phyloP scores from a whole-genome alignment of 192 early-diverging fungal genomes.

The Funneliformis geosporum region DNA sequence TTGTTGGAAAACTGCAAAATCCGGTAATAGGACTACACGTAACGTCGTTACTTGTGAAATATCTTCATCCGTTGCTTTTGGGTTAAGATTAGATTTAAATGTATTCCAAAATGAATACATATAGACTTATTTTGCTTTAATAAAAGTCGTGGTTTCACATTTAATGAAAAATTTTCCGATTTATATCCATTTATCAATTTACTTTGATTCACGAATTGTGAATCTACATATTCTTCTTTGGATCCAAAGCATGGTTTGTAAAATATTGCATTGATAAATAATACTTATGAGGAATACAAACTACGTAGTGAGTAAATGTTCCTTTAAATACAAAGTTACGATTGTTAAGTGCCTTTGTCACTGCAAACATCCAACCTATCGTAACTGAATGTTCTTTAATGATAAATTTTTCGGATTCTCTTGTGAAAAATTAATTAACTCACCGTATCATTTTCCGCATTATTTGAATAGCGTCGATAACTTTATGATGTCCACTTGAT shows the following conservation, averaged over 20 bases:
- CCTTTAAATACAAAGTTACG: neutral
- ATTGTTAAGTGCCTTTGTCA: neutral
- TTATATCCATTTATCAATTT: neutral
- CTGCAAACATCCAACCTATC: slow-evolving; percentile 6
- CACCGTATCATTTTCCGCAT: neutral
- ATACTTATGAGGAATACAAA: too few species aligned
- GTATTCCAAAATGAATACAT: neutral
- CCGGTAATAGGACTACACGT: neutral
- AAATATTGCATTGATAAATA: neutral
- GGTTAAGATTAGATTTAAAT: neutral
- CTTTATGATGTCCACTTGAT: neutral
- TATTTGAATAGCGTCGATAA: neutral
- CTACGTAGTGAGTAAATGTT: too few species aligned
- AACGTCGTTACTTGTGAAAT: neutral
- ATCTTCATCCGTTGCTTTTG: neutral
- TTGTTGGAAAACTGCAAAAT: neutral
- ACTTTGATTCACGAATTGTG: neutral
- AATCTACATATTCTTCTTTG: neutral
- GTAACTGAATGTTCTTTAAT: too few species aligned
- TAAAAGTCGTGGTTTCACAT: neutral
- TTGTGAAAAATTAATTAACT: too few species aligned
- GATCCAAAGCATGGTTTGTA: neutral
- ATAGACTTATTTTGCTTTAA: neutral
- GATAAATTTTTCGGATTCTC: too few species aligned
- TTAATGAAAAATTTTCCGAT: neutral